These are phyloP conservation scores for Ogataea angusta DNA, from an alignment of 805 yeast genomes.

Conservation along the genomic window DNA sequence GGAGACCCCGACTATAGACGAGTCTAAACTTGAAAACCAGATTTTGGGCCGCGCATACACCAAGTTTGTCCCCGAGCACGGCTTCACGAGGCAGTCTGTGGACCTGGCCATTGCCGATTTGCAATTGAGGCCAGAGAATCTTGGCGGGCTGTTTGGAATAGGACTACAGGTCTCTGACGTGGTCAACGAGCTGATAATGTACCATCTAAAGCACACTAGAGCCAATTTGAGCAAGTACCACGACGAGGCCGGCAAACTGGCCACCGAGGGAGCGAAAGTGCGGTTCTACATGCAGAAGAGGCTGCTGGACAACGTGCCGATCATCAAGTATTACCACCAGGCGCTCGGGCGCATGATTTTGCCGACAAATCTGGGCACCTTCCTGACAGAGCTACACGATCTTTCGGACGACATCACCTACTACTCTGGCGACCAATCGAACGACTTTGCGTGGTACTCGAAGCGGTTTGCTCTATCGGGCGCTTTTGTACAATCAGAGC, in stretches of 20 bases:
- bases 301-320: conserved; percentile 48
- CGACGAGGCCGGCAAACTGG: conserved; percentile 17
- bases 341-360: conserved; percentile 60
- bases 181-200: conserved; percentile 41
- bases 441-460: conserved; percentile 91
- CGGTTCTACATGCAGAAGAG: conserved; percentile 41
- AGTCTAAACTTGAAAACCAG: conserved; percentile 36
- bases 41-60: conserved; percentile 32
- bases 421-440: conserved; percentile 73
- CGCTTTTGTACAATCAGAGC: conserved; percentile 70
- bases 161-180: conserved; percentile 28
- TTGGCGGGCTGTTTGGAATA: conserved; percentile 39
- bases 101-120: conserved; percentile 43
- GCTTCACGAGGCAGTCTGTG: conserved; percentile 42
- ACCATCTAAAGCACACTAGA: conserved; percentile 46
- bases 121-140: conserved; percentile 38
- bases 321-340: conserved; percentile 40
- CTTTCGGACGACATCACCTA: conserved; percentile 81
- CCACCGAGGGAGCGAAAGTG: conserved; percentile 24
- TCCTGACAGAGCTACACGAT: conserved; percentile 67
- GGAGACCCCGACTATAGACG: conserved; percentile 34
- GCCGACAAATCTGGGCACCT: conserved; percentile 57
- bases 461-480: conserved; percentile 70
- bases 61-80: conserved; percentile 41
- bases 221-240: conserved; percentile 34